phyloP scores from a whole-genome alignment of 129 eudicot genomes.

The Saposhnikovia divaricata region DNA sequence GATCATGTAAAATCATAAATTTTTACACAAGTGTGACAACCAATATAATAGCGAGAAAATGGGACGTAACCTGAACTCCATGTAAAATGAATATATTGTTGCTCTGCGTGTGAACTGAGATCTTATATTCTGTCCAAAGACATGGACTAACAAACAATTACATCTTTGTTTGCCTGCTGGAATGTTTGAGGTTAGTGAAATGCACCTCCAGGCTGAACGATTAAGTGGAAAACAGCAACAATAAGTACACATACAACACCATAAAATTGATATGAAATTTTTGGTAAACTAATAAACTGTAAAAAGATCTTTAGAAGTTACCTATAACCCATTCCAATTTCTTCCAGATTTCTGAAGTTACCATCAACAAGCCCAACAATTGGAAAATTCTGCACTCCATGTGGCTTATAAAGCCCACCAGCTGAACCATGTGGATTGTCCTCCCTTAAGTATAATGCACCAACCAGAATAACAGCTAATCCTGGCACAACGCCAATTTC shows the following conservation, averaged over 20 bases:
- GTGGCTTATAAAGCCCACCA: too few relatives aligned
- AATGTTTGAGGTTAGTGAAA: not conserved
- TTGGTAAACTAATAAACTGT: not conserved
- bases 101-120: not conserved
- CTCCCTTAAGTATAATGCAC: too few relatives aligned
- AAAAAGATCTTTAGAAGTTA: slow-evolving; percentile 9
- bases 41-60: too few relatives aligned
- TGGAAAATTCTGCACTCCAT: slow-evolving; percentile 97
- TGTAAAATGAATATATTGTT: too few relatives aligned
- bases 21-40: too few relatives aligned
- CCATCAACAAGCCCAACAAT: slow-evolving; percentile 96
- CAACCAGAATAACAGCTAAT: slow-evolving; percentile 89
- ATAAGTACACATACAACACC: not conserved
- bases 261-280: not conserved
- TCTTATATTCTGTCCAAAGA: not conserved
- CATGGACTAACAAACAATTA: not conserved
- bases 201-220: slow-evolving; percentile 27
- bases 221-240: not conserved
- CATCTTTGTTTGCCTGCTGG: slow-evolving; percentile 1
- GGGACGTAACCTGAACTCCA: too few relatives aligned
- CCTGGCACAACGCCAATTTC: slow-evolving; percentile 81
- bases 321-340: slow-evolving; percentile 98
- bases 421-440: too few relatives aligned
- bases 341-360: slow-evolving; percentile 94
- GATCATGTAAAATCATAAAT: too few relatives aligned